Base-by-base conservation (phyloP, 306 rosid genomes). In the Pueraria montana region DNA sequence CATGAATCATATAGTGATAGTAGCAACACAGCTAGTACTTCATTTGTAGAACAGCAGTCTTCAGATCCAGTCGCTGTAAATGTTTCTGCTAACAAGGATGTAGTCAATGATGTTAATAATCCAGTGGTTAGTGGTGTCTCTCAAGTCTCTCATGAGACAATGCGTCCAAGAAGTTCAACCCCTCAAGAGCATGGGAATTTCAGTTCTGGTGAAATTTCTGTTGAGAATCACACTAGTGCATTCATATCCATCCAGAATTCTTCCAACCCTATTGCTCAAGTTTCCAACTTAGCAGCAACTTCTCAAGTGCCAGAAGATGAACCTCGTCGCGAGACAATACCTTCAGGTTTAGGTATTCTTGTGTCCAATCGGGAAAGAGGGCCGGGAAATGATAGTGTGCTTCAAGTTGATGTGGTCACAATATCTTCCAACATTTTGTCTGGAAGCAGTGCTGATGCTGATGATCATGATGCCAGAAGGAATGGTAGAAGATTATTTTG, bases 391-490 rank as follows among this genome's bases (percentile, higher is more conserved):
- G 91, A 89, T 18, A 82, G 90, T 61, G 36, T 91, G 85, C 86
- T 92, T 88, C 98, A 92, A 79, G 91, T 93, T 82, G 97, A 91
- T 66, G 95, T 93, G 66, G 94, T 93, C 34, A 79, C 93, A 74
- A 90, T 93, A 88, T 93, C 98, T 58, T 93, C 99, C 64, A 93
- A 90, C 79, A 71, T 87, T 79, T 78, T 91, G 83, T 82, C 96
- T 40, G 87, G 86, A 53, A 75, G 88, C 92, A 90, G 76, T 80
- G 74, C 70, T 34, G 92, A 90, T 72, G 79, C 81, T 56, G 82
- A 84, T 84, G 88, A 88, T 76, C 88, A 73, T 45, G 96, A 89
- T 76, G 84, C 93, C 76, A 90, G 99, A 90, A 92, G 99, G 78
- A 89, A 68, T 72, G 88, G 96, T 78, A 90, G 99, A 86, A 88